A percentile compares a stretch with the other conserved stretches of the same genome.
Evolutionary conservation across 495 filamentous ascomycete species (phyloP).

Genomic region (Astrothelium subdiscretum): DNA sequence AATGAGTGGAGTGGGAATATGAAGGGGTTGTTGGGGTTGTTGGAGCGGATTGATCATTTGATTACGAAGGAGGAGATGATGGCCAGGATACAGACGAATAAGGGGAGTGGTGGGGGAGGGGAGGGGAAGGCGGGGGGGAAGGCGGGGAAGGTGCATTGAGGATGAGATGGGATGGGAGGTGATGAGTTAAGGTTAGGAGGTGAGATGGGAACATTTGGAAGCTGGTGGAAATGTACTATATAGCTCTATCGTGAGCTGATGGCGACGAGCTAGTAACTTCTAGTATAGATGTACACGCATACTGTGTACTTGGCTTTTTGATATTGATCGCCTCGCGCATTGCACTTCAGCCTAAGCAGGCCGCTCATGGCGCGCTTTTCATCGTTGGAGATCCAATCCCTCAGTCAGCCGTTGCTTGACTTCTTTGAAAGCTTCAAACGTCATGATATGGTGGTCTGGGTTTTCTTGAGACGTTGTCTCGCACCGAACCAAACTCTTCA

Average conservation of each 20-base stretch:
- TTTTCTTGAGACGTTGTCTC: no score
- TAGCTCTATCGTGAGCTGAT: not conserved
- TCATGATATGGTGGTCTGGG: no score
- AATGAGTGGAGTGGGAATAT: conserved; percentile 99
- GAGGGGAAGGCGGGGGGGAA: conserved; percentile 29
- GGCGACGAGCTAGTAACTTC: not conserved
- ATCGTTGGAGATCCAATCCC: no score
- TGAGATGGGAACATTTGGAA: not conserved
- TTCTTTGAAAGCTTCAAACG: no score
- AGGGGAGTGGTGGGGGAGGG: conserved; percentile 29
- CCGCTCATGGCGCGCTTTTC: no score
- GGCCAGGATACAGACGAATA: conserved; percentile 77
- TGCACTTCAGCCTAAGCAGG: no score
- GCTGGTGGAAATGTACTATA: not conserved
- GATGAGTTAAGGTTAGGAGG: not conserved
- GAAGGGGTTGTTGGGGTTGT: conserved; percentile 84
- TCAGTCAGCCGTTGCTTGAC: no score
- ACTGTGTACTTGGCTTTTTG: not conserved
- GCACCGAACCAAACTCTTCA: no score
- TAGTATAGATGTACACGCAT: not conserved
- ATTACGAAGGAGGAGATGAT: conserved; percentile 99
- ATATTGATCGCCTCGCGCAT: not conserved
- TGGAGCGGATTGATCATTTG: conserved; percentile 94
- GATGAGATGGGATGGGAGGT: not conserved
- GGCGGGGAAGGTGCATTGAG: conserved; percentile 10